Conservation (phyloP, 1,139 yeast species). For the Debaryomyces sp. region DNA sequence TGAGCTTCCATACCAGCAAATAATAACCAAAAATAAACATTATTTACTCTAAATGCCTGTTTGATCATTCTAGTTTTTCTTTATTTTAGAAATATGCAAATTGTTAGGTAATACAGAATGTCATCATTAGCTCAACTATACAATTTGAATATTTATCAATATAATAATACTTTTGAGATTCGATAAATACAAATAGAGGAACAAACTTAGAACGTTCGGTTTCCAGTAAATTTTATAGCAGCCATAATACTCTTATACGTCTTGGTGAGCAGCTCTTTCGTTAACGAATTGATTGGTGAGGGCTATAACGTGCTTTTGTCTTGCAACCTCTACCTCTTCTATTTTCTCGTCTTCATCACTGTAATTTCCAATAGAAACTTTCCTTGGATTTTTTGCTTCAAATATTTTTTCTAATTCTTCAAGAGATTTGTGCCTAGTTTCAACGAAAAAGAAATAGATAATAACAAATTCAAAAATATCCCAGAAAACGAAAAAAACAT, state of each 20-base stretch:
- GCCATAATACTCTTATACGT: not conserved
- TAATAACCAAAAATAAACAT: too few species aligned
- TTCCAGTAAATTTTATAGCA: not conserved
- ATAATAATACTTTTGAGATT: too few species aligned
- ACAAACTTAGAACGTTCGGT: not conserved
- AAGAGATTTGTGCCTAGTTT: conserved; percentile 28
- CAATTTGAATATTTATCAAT: too few species aligned
- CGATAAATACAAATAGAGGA: not conserved
- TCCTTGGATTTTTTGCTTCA: conserved; percentile 11
- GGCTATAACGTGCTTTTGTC: conserved; percentile 1
- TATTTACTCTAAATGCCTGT: too few species aligned
- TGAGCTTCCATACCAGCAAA: too few species aligned
- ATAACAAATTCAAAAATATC: conserved; percentile 19
- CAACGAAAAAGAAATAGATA: conserved; percentile 32
- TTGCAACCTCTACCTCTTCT: conserved; percentile 1
- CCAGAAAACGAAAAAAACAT: conserved; percentile 23
- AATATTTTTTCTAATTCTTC: conserved; percentile 31
- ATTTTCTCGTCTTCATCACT: conserved; percentile 5
- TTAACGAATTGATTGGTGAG: conserved; percentile 4
- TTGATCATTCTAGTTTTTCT: too few species aligned
- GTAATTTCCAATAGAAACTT: conserved; percentile 11
- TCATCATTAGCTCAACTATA: too few species aligned
- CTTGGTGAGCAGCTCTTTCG: not conserved
- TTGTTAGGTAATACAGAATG: too few species aligned
- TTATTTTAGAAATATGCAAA: too few species aligned